phyloP scores from a whole-genome alignment of 805 yeast species.

The Torulaspora franciscae region DNA sequence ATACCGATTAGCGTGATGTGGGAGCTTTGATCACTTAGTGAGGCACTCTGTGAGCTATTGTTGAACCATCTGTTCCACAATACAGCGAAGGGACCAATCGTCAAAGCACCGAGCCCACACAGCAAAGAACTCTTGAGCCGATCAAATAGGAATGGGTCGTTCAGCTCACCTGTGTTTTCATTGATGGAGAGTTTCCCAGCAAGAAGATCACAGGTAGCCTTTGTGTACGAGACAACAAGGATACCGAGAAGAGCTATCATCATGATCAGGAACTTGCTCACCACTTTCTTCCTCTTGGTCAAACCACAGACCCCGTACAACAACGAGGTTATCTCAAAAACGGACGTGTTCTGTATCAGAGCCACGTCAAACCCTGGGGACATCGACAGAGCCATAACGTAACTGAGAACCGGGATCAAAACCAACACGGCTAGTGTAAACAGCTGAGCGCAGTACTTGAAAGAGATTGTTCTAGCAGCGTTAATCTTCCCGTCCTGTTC shows the following conservation, averaged over 20 bases:
- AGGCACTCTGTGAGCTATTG: slow-evolving; percentile 9
- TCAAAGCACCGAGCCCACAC: slow-evolving; percentile 32
- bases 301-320: slow-evolving; percentile 32
- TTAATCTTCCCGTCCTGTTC: neutral
- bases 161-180: slow-evolving; percentile 34
- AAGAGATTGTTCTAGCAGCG: slow-evolving; percentile 1
- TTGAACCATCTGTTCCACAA: slow-evolving; percentile 31
- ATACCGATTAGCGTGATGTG: slow-evolving; percentile 22
- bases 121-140: slow-evolving; percentile 34
- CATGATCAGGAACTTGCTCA: slow-evolving; percentile 30
- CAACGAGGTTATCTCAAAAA: slow-evolving; percentile 33
- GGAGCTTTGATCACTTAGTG: slow-evolving; percentile 17
- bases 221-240: slow-evolving; percentile 32
- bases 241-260: slow-evolving; percentile 28
- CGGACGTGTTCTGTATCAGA: slow-evolving; percentile 31
- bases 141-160: slow-evolving; percentile 35
- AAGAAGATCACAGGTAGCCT: slow-evolving; percentile 32
- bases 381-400: slow-evolving; percentile 24
- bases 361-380: slow-evolving; percentile 34
- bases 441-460: slow-evolving; percentile 17
- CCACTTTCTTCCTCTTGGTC: slow-evolving; percentile 24
- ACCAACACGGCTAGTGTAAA: slow-evolving; percentile 20
- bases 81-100: slow-evolving; percentile 33
- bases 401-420: slow-evolving; percentile 21
- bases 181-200: slow-evolving; percentile 34